These are phyloP conservation scores for Lupinus albus DNA, from an alignment of 306 rosid genomes.

Conservation along the genomic window DNA sequence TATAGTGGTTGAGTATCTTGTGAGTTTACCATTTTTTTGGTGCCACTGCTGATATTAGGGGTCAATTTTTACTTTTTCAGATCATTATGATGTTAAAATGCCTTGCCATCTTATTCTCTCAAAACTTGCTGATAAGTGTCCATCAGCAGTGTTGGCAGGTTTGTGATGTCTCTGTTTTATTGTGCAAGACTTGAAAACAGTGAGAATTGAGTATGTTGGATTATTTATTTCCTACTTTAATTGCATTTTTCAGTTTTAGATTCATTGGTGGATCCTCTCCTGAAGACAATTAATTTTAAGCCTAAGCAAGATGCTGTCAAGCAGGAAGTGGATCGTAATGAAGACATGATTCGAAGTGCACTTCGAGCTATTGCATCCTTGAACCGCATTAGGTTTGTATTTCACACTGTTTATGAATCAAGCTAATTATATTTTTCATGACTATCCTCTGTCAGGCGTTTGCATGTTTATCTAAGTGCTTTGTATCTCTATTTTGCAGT, in stretches of 20 bases:
- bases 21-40: neutral
- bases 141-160: conserved; percentile 97
- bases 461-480: neutral
- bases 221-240: conserved; percentile 31
- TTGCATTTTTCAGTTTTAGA: conserved; percentile 70
- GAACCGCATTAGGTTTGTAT: conserved; percentile 83
- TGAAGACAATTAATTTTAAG: conserved; percentile 90
- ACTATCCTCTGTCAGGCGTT: neutral
- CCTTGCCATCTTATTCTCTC: conserved; percentile 99
- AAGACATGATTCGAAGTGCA: conserved; percentile 99
- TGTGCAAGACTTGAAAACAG: neutral
- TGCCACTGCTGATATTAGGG: neutral
- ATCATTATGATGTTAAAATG: conserved; percentile 99
- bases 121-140: conserved; percentile 94
- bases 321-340: conserved; percentile 99
- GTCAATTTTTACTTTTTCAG: conserved; percentile 46
- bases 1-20: conserved; percentile 3
- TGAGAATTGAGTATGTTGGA: conserved; percentile 8
- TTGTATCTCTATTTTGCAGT: conserved; percentile 52
- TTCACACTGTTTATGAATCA: conserved; percentile 35
- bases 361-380: conserved; percentile 94
- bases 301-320: conserved; percentile 98
- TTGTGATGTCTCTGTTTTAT: conserved; percentile 38
- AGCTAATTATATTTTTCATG: conserved; percentile 18
- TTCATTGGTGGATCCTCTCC: conserved; percentile 98